Evolutionary conservation across 2,329 filamentous ascomycete genomes (phyloP).

Genomic region (Alternaria postmessia): DNA sequence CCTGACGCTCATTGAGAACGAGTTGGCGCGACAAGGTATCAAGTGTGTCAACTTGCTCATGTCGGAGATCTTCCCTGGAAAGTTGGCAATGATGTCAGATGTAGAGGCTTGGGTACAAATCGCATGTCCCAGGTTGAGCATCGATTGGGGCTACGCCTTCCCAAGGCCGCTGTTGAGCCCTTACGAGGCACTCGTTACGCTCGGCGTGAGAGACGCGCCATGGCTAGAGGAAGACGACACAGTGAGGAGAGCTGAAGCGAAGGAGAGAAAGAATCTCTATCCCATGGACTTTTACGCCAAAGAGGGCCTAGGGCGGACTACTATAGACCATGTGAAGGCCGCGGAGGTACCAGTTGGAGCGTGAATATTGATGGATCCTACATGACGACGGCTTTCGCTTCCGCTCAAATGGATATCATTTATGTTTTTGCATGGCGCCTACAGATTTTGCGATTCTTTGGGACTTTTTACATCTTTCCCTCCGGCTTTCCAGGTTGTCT

Average conservation of each 20-base stretch:
- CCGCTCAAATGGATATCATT: not conserved
- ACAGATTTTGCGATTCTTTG: too few species aligned
- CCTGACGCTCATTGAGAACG: conserved; percentile 82
- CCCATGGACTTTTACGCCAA: conserved; percentile 99
- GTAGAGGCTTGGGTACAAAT: conserved; percentile 99
- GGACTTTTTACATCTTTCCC: not conserved
- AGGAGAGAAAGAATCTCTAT: conserved; percentile 71
- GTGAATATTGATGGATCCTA: not conserved
- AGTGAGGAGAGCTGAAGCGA: conserved; percentile 40
- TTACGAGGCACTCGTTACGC: conserved; percentile 91
- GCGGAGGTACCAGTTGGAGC: conserved; percentile 22
- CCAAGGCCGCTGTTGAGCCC: conserved; percentile 86
- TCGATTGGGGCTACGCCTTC: conserved; percentile 99
- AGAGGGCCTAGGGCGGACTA: conserved; percentile 86
- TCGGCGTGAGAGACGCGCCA: conserved; percentile 75
- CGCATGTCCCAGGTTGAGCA: conserved; percentile 93
- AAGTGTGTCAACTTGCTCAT: conserved; percentile 86
- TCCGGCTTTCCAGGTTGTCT: not conserved
- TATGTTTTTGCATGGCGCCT: not conserved
- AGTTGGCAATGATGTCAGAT: conserved; percentile 89
- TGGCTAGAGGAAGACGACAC: conserved; percentile 65
- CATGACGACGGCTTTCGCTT: not conserved
- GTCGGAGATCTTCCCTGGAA: conserved; percentile 95
- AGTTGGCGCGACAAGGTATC: conserved; percentile 74
- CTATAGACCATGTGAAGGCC: conserved; percentile 40